Percentiles rank a stretch among this genome's conserved stretches.
These are phyloP conservation scores for Albifimbria verrucaria DNA, from an alignment of 2,329 filamentous ascomycete genomes.

Conservation along the genomic window DNA sequence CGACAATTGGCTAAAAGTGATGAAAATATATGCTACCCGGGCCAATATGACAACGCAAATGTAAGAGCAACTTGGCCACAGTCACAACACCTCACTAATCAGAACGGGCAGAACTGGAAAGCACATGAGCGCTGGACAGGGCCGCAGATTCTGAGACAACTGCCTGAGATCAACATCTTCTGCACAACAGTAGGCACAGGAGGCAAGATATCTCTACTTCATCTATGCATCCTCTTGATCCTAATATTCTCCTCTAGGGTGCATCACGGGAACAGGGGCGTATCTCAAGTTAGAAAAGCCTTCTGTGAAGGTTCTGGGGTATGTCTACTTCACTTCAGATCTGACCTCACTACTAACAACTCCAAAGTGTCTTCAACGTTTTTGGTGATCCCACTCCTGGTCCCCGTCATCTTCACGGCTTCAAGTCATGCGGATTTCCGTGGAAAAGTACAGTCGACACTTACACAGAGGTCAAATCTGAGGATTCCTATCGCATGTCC, in stretches of 20 bases:
- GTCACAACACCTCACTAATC: conserved; percentile 4
- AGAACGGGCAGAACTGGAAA: conserved; percentile 45
- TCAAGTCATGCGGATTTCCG: conserved; percentile 52
- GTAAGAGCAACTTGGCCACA: conserved; percentile 9
- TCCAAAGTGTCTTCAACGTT: conserved; percentile 51
- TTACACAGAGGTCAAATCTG: conserved; percentile 54
- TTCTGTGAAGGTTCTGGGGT: conserved; percentile 37
- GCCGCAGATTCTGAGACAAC: conserved; percentile 52
- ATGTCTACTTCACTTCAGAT: background rate
- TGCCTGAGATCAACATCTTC: conserved; percentile 54
- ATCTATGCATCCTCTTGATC: background rate
- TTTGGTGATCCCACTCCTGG: conserved; percentile 56
- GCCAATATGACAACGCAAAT: conserved; percentile 31
- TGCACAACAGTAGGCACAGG: conserved; percentile 53
- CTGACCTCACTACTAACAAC: background rate
- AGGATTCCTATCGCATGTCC: conserved; percentile 50
- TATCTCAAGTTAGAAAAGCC: conserved; percentile 50
- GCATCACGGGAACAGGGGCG: conserved; percentile 46
- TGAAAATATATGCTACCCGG: conserved; percentile 27
- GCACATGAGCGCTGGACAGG: conserved; percentile 58
- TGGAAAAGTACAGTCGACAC: conserved; percentile 54
- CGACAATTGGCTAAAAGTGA: conserved; percentile 18
- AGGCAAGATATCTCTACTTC: conserved; percentile 14
- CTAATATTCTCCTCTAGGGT: conserved; percentile 18
- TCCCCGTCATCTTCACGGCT: conserved; percentile 48